Evolutionary conservation across 805 yeast genomes (phyloP), one percentile per base, ranked within the genome.

Genomic region (Pichia cephalocereana): DNA sequence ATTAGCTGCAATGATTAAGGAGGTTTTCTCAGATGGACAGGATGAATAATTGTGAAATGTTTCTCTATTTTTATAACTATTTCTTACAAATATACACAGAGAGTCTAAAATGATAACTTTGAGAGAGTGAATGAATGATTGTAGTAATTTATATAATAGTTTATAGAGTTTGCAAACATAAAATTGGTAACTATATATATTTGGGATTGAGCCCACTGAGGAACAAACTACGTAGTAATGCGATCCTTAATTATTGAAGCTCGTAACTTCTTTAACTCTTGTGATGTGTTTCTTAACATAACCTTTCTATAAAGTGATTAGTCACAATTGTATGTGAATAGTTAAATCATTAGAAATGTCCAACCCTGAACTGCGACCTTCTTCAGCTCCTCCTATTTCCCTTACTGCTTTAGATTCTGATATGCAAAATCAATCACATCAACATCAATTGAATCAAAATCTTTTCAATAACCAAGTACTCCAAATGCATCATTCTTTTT

Each of bases 1-100:
- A 42, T 67, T 82, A 38, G 57, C 74, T 38, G 69, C 63, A 19
- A 69, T 70, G 54, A 72, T 84, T 43, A 66, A 73, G 50, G 74
- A 73, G 79, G 47, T 70, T 80, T 42, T 45, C 17, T 38, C 47
- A 19, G 43, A 72, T 46, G 51, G 67, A 70, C 43, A 69, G 17
- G 23, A 40, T 6, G 30, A 40, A n/a, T 45, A 38, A 27, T 15
- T 45, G 39, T 26, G 12, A 8, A 43, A 12, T 30, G 32, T 12
- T 11, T 30, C 14, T 30, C 11, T 30, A 1, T 30, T 30, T 30
- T 30, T 8, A 30, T 14, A 11, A 30, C 7, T 23, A 23, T 23
- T 4, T 23, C 26, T 23, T 5, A 23, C 26, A 4, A 23, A 23
- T 23, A 23, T 23, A 23, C 26, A 23, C 26, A 23, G 5, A 5